Conservation (phyloP, 2,329 filamentous ascomycete species). For the Aspergillus ochraceus region DNA sequence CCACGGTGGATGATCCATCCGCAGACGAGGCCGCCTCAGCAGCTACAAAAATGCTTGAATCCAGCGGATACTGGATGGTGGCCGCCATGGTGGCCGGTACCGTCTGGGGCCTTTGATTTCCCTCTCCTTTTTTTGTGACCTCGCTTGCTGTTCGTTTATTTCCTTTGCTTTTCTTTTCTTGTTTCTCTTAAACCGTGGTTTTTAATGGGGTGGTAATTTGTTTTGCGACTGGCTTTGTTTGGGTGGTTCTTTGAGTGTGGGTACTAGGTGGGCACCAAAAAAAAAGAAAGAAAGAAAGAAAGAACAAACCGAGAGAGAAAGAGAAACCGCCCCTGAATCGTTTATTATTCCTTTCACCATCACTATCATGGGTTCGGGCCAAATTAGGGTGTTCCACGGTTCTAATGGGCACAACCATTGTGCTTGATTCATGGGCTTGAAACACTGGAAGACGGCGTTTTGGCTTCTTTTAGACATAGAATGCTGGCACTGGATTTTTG, state of each 20-base stretch:
- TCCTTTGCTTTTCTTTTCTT: background rate
- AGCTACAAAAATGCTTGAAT: slow-evolving; percentile 25
- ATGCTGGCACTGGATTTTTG: background rate
- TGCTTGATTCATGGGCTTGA: too few relatives aligned
- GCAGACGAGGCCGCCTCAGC: slow-evolving; percentile 13
- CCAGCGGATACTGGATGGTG: slow-evolving; percentile 46
- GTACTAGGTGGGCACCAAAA: background rate
- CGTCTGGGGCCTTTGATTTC: slow-evolving; percentile 30
- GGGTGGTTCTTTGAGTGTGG: background rate
- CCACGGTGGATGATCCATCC: slow-evolving; percentile 37
- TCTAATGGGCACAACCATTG: too few relatives aligned
- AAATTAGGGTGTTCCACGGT: too few relatives aligned
- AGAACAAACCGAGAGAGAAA: too few relatives aligned
- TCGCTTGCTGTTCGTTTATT: background rate
- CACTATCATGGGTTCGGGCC: too few relatives aligned
- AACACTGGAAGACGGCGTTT: background rate
- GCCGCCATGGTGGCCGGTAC: slow-evolving; percentile 35
- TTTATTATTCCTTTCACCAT: too few relatives aligned
- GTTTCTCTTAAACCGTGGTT: too few relatives aligned
- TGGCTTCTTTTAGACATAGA: background rate
- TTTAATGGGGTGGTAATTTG: too few relatives aligned
- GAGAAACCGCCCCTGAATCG: too few relatives aligned
- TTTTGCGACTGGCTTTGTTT: too few relatives aligned
- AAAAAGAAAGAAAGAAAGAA: too few relatives aligned
- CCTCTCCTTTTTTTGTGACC: background rate